phyloP scores from a whole-genome alignment of 106 monocot species.

The Alisma plantagoaquatica region DNA sequence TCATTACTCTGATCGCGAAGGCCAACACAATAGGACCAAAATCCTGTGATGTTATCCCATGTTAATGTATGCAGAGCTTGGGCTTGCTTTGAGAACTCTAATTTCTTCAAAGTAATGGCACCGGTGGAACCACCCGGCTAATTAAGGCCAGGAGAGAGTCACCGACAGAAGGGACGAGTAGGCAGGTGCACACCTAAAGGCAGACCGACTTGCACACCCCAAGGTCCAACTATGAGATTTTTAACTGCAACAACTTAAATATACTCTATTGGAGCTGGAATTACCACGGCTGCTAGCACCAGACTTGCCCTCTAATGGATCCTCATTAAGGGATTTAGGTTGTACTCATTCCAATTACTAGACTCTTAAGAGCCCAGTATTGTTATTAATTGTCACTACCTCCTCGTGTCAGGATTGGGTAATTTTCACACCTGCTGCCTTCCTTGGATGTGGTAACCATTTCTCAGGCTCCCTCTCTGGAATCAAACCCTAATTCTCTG shows the following conservation, averaged over 20 bases:
- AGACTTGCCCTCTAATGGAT: slow-evolving; percentile 24
- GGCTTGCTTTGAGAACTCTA: slow-evolving; percentile 25
- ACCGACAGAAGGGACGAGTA: slow-evolving; percentile 11
- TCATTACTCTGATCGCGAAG: slow-evolving; percentile 8
- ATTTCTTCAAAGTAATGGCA: slow-evolving; percentile 24
- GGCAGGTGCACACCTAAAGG: slow-evolving; percentile 9
- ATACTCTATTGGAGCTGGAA: slow-evolving; percentile 19
- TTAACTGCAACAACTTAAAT: slow-evolving; percentile 24
- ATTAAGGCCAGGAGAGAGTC: slow-evolving; percentile 15
- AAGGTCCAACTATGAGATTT: slow-evolving; percentile 15
- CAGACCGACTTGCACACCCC: background rate
- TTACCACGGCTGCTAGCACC: slow-evolving; percentile 18
- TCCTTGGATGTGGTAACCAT: slow-evolving; percentile 8
- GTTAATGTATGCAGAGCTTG: slow-evolving; percentile 18
- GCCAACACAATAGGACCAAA: slow-evolving; percentile 11
- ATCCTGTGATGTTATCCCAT: slow-evolving; percentile 13
- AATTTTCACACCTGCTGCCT: slow-evolving; percentile 11
- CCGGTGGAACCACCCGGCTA: slow-evolving; percentile 18
- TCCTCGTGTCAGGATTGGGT: slow-evolving; percentile 18
- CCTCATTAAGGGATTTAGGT: slow-evolving; percentile 24
- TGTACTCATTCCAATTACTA: slow-evolving; percentile 26
- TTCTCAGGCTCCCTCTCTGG: slow-evolving; percentile 9
- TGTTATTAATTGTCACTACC: slow-evolving; percentile 15
- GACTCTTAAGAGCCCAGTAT: slow-evolving; percentile 6
- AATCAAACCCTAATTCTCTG: background rate